Evolutionary conservation across 2,329 filamentous ascomycete genomes (phyloP).

Genomic region (Calycina marina): DNA sequence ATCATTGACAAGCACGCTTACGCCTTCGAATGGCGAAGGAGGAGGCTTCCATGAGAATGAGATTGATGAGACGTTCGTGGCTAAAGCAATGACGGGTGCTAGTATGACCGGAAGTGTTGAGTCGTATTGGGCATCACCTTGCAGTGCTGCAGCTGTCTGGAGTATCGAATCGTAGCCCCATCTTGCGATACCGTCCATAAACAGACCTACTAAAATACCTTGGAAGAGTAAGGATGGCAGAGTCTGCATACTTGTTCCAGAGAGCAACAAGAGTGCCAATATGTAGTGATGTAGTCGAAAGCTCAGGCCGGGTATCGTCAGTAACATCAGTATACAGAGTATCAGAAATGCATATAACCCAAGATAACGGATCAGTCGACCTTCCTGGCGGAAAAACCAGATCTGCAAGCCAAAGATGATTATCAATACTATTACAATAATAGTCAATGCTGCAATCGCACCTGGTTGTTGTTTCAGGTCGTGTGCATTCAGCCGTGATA

Average conservation of each 20-base stretch:
- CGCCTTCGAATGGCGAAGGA: constrained; percentile 49
- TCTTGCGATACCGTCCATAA: constrained; percentile 83
- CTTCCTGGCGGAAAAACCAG: constrained; percentile 77
- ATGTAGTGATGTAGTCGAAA: constrained; percentile 94
- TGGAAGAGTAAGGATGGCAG: constrained; percentile 76
- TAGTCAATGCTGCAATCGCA: constrained; percentile 65
- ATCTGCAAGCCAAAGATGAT: constrained; percentile 60
- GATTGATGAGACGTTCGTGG: constrained; percentile 31
- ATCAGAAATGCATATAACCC: constrained; percentile 61
- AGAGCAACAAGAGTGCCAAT: constrained; percentile 70
- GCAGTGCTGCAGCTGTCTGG: constrained; percentile 62
- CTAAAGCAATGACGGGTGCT: constrained; percentile 32
- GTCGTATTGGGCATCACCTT: constrained; percentile 49
- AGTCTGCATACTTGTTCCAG: constrained; percentile 80
- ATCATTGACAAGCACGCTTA: constrained; percentile 73
- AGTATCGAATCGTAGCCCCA: constrained; percentile 90
- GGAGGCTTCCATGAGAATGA: constrained; percentile 24
- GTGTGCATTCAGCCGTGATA: constrained; percentile 78
- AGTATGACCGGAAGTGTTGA: constrained; percentile 43
- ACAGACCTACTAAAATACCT: constrained; percentile 76
- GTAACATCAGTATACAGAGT: constrained; percentile 49
- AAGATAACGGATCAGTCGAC: constrained; percentile 62
- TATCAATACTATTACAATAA: constrained; percentile 59
- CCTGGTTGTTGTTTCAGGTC: constrained; percentile 84
- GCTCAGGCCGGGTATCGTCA: constrained; percentile 61